Evolutionary conservation across 192 early-diverging fungal species (phyloP).

Genomic region (Physocladia obscura): DNA sequence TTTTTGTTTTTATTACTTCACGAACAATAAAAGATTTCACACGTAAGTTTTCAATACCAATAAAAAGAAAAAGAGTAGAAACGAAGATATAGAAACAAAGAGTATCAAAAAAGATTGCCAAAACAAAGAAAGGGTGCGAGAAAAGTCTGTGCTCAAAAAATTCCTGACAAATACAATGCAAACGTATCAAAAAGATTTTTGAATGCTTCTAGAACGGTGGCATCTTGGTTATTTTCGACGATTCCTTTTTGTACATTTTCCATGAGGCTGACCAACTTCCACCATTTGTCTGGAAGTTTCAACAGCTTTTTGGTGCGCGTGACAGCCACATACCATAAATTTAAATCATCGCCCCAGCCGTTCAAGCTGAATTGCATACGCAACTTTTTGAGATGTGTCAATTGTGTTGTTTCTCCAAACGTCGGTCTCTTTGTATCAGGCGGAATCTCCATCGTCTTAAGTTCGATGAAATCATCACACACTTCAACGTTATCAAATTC

Average conservation of each 20-base stretch:
- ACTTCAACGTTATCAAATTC: conserved; percentile 27
- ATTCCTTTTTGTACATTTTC: not conserved
- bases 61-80: too few species aligned
- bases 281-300: conserved; percentile 19
- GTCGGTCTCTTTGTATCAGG: not conserved
- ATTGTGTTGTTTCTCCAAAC: not conserved
- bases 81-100: too few species aligned
- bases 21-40: too few species aligned
- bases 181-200: conserved; percentile 10
- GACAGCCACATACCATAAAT: conserved; percentile 31
- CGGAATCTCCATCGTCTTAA: conserved; percentile 1
- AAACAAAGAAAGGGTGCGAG: not conserved
- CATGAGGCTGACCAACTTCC: conserved; percentile 19
- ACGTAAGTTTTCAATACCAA: too few species aligned
- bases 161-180: not conserved
- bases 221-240: not conserved
- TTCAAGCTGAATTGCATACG: conserved; percentile 16
- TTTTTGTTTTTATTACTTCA: too few species aligned
- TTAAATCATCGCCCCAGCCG: conserved; percentile 28
- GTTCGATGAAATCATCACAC: conserved; percentile 12
- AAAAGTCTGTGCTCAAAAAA: not conserved
- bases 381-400: not conserved
- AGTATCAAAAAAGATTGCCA: too few species aligned
- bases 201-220: not conserved
- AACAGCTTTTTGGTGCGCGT: conserved; percentile 16